phyloP scores from a whole-genome alignment of 306 rosid species.

The Vigna reflexopilosa region DNA sequence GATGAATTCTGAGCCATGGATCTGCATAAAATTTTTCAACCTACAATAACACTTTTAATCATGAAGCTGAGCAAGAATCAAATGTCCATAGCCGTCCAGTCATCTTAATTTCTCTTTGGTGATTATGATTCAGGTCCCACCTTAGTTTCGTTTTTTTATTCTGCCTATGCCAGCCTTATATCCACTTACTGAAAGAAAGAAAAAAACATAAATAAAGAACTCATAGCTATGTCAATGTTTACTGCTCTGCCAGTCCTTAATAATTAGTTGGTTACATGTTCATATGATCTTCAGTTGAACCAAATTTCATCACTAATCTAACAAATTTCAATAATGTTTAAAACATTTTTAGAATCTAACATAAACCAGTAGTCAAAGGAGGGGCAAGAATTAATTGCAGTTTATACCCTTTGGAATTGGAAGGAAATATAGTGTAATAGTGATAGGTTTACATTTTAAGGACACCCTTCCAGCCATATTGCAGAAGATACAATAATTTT shows the following conservation, averaged over 20 bases:
- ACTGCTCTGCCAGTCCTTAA: background rate
- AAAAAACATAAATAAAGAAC: background rate
- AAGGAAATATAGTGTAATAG: background rate
- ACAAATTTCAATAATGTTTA: background rate
- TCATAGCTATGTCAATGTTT: background rate
- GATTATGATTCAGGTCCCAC: slow-evolving; percentile 67
- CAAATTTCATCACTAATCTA: background rate
- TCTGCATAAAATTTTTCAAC: slow-evolving; percentile 45
- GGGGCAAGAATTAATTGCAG: background rate
- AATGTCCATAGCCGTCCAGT: slow-evolving; percentile 51
- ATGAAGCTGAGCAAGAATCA: slow-evolving; percentile 54
- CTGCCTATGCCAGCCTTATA: slow-evolving; percentile 54
- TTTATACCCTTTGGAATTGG: slow-evolving; percentile 9
- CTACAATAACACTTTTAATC: slow-evolving; percentile 46
- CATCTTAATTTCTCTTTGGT: slow-evolving; percentile 67
- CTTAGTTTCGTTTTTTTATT: slow-evolving; percentile 42
- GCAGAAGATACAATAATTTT: slow-evolving; percentile 17
- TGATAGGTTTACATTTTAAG: background rate
- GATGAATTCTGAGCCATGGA: slow-evolving; percentile 48
- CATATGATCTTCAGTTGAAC: slow-evolving; percentile 7
- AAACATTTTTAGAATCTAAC: background rate
- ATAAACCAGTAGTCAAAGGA: background rate
- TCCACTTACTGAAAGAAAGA: slow-evolving; percentile 42
- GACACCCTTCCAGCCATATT: slow-evolving; percentile 5
- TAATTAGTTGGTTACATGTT: background rate